Conservation (phyloP, 2,329 filamentous ascomycete genomes). For the Cercospora berteroae region DNA sequence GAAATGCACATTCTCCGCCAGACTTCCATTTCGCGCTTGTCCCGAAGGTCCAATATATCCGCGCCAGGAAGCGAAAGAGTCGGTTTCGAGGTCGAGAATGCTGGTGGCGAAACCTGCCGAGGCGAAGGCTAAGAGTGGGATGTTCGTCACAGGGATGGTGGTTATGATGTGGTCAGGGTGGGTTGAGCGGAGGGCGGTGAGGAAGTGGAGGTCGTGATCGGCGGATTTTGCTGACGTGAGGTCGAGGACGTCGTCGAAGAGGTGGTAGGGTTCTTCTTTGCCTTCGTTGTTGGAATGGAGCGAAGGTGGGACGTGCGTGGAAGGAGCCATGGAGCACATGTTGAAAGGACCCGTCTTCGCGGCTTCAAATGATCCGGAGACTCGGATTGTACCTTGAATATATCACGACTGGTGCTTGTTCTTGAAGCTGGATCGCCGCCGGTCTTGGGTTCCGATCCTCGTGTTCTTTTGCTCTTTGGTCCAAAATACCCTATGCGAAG, state of each 20-base stretch:
- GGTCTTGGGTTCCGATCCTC: not conserved
- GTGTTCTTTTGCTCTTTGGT: not conserved
- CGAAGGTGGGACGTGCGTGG: not conserved
- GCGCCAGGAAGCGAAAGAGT: slow-evolving; percentile 41
- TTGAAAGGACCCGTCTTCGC: not conserved
- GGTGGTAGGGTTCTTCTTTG: slow-evolving; percentile 23
- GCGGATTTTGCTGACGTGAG: slow-evolving; percentile 39
- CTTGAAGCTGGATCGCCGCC: not conserved
- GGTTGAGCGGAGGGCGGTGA: slow-evolving; percentile 38
- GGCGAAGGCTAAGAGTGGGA: slow-evolving; percentile 44
- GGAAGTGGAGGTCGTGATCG: slow-evolving; percentile 44
- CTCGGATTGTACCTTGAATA: not conserved
- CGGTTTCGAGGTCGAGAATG: slow-evolving; percentile 40
- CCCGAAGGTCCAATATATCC: slow-evolving; percentile 38
- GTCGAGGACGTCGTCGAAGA: slow-evolving; percentile 40
- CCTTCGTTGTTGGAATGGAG: not conserved
- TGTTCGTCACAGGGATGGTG: slow-evolving; percentile 39
- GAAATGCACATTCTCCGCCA: slow-evolving; percentile 43
- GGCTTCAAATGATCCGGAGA: not conserved
- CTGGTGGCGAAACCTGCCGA: slow-evolving; percentile 43
- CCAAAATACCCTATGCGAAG: not conserved
- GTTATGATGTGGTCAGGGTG: slow-evolving; percentile 43
- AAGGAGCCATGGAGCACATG: not conserved
- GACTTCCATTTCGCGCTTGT: slow-evolving; percentile 33
- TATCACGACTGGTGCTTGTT: not conserved